Conservation (phyloP, 2,329 filamentous ascomycete genomes). For the Colletotrichum falcatum region DNA sequence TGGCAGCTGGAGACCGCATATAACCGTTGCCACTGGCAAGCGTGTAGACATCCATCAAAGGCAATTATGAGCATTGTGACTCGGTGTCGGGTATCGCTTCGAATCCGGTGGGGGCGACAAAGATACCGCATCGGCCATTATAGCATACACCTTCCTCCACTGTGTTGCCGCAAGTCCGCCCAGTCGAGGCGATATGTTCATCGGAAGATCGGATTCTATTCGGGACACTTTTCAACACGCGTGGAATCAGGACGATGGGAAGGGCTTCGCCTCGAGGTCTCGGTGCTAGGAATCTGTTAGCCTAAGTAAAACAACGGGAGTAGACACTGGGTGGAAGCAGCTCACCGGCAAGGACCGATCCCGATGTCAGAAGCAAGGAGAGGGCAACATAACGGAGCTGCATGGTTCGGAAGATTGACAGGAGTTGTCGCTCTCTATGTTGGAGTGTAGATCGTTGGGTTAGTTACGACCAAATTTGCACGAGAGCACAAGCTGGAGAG, state of each 20-base stretch:
- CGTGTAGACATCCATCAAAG: neutral
- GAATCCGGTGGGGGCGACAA: conserved; percentile 29
- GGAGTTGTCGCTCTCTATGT: too few relatives aligned
- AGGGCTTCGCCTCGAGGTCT: conserved; percentile 25
- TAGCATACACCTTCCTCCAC: conserved; percentile 24
- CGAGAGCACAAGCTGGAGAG: neutral
- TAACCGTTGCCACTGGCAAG: neutral
- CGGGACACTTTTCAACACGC: neutral
- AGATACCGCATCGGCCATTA: conserved; percentile 33
- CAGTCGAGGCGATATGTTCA: conserved; percentile 18
- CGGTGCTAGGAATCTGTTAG: neutral
- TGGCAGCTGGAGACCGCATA: neutral
- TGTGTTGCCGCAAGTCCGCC: neutral
- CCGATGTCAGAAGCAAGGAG: neutral
- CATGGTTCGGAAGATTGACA: neutral
- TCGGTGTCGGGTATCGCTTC: conserved; percentile 15
- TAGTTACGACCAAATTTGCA: too few relatives aligned
- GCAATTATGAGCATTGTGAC: conserved; percentile 2
- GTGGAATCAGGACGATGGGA: conserved; percentile 4
- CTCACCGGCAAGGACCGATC: neutral
- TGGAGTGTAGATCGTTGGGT: too few relatives aligned
- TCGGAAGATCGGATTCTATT: neutral
- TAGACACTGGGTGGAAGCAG: too few relatives aligned
- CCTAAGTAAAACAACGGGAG: neutral
- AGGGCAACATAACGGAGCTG: neutral